Conservation (phyloP, 2,329 filamentous ascomycete species). For the Xylaria sp. region DNA sequence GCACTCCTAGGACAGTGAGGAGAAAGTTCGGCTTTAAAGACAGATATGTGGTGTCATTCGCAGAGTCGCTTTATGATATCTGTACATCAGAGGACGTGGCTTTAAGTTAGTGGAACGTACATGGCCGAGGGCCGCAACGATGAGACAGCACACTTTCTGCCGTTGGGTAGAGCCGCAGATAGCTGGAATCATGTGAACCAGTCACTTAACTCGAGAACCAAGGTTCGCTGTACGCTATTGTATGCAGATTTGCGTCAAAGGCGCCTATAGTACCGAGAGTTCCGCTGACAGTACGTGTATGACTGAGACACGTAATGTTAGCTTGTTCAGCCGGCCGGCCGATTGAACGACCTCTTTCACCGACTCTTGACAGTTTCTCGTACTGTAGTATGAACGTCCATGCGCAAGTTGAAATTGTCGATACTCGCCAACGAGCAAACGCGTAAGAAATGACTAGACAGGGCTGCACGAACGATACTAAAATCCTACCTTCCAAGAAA, state of each 20-base stretch:
- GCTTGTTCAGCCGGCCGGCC: slow-evolving; percentile 28
- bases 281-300: background rate
- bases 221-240: background rate
- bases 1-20: background rate
- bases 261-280: slow-evolving; percentile 3
- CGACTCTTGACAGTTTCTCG: slow-evolving; percentile 14
- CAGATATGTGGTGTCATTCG: background rate
- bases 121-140: background rate
- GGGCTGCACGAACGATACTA: background rate
- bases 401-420: background rate
- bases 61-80: slow-evolving; percentile 1
- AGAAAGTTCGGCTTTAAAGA: background rate
- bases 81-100: slow-evolving; percentile 23
- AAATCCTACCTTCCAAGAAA: slow-evolving; percentile 33
- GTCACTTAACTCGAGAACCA: slow-evolving; percentile 12
- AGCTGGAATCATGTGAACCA: slow-evolving; percentile 30
- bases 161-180: slow-evolving; percentile 29
- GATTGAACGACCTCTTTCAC: slow-evolving; percentile 21
- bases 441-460: slow-evolving; percentile 1
- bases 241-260: slow-evolving; percentile 5
- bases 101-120: slow-evolving; percentile 9
- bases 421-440: background rate
- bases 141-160: slow-evolving; percentile 8
- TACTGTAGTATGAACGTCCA: background rate
- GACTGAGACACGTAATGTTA: too few relatives aligned